These are phyloP conservation scores for Shiraia sp. DNA, from an alignment of 2,329 filamentous ascomycete genomes.

Conservation along the genomic window DNA sequence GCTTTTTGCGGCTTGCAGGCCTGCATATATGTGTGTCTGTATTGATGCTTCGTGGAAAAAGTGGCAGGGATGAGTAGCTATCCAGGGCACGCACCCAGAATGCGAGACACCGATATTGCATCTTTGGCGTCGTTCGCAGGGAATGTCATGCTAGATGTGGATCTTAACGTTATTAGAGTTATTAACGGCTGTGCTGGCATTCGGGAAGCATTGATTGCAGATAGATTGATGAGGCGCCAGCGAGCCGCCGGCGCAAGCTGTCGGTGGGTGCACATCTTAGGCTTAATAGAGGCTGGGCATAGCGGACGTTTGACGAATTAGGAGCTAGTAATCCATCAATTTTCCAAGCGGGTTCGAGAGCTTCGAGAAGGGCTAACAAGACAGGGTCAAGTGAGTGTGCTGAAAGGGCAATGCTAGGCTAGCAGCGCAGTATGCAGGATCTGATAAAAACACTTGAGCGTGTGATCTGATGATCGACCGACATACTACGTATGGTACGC, in stretches of 20 bases:
- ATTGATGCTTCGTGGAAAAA: conserved; percentile 6
- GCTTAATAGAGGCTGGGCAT: conserved; percentile 36
- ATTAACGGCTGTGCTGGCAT: conserved; percentile 24
- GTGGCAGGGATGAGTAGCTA: conserved; percentile 2
- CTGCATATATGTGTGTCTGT: conserved; percentile 8
- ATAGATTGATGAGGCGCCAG: conserved; percentile 23
- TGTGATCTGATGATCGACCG: conserved; percentile 28
- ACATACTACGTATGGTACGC: conserved; percentile 9
- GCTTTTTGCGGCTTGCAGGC: conserved; percentile 4
- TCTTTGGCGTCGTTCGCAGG: conserved; percentile 8
- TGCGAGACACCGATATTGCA: conserved; percentile 11
- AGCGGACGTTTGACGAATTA: conserved; percentile 22
- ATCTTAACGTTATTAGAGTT: conserved; percentile 36
- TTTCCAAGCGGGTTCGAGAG: conserved; percentile 39
- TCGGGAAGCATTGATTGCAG: conserved; percentile 16
- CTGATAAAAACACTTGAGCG: conserved; percentile 13
- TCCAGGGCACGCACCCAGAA: conserved; percentile 4
- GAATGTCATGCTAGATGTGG: conserved; percentile 24
- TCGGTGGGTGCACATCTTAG: conserved; percentile 36
- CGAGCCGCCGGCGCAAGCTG: conserved; percentile 21
- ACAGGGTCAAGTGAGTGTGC: conserved; percentile 13
- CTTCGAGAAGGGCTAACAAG: conserved; percentile 17
- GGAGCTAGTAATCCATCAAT: conserved; percentile 20
- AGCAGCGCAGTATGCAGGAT: conserved; percentile 11
- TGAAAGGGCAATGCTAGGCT: conserved; percentile 6